Base-by-base conservation (phyloP, 305 asterid species). In the Plantago lanceolata region DNA sequence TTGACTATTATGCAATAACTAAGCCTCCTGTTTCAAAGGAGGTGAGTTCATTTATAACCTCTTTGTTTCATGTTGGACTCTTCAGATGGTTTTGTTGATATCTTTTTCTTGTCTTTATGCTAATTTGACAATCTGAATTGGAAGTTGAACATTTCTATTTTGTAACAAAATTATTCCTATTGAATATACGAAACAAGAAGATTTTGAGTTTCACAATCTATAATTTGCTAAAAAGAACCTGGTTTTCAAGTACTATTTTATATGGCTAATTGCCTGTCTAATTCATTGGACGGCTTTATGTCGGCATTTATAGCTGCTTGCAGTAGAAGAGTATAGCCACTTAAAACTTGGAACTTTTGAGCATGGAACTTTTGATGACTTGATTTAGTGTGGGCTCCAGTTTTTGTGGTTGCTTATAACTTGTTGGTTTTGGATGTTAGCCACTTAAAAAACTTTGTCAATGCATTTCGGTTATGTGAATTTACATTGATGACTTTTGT, bases 11-110 rank as follows among this genome's bases (percentile, higher is more conserved):
- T 76, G 85, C 91, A 65, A 79, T 83, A 63, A 73, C 89, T 65
- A 84, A 82, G 76, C 86, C 99, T n/a, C 96, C 94, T 45, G 68
- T 88, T 61, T 86, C 99, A 28, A 94, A 90, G 82, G 97, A 94
- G 97, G 99, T 90, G 59, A 57, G 92, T 71, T 35, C 37, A 29
- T 67, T 53, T 43, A 19, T 4, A 59, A 33, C 19, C 18, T 76
- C 19, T 53, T 14, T 26, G 45, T 62, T 68, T 68, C 52, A 49
- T 37, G 66, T 37, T 53, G 21, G 44, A 31, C 57, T 45, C 37
- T 35, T 57, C 54, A 28, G 59, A 66, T 53, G 49, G 35, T 44
- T 66, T 45, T 68, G 45, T 48, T 31, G 63, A 48, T 63, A 15
- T 53, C 40, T 2, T 58, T 16, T 58, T 57, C 21, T 53, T 53